Evolutionary conservation across 129 eudicot species (phyloP), one percentile per base, ranked within the genome.

Genomic region (Chrysanthemum makinoi): DNA sequence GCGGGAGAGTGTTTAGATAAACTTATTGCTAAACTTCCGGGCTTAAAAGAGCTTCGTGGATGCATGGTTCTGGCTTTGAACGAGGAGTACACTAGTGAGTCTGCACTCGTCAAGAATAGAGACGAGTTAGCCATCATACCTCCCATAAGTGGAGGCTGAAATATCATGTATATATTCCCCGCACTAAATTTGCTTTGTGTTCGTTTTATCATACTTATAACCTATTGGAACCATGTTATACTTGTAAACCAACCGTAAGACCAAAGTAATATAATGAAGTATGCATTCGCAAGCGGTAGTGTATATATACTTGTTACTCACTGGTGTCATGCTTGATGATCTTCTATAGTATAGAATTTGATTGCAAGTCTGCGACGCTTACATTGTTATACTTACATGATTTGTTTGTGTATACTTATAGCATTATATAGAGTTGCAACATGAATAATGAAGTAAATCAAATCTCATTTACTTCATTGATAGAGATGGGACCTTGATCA

Each of bases 111-210:
- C 35, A 90, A 88, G 78, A 84, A 88, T 55, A 77, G 52, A 71
- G 99, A 95, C 72, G 99, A 88, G 72, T 84, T 95, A 72, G 99
- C 99, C 49, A 84, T 95, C 47, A 95, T 95, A 80, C 99, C 99
- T 65, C 99, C 99, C 52, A 95, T 95, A 49, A 95, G 99, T 44
- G 96, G 96, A 70, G 96, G 96, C 72, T 89, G 75, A 55, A 70
- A 49, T 5, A 33, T 15, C 28, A 4, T 51, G 14, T 39, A n/a
- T 39, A n/a, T 35, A 15, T 18, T 51, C 6, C 18, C 55, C 64
- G 18, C 3, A 10, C 10, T 16, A 33, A 54, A 11, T 56, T 51
- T 26, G 20, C 3, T 48, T 33, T 50, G 2, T 52, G 17, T 65
- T 18, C 53, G 44, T 77, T 63, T 75, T 15, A 64, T 72, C 6